Evolutionary conservation across 2,329 filamentous ascomycete genomes (phyloP).

Genomic region (Pseudogymnoascus sp.): DNA sequence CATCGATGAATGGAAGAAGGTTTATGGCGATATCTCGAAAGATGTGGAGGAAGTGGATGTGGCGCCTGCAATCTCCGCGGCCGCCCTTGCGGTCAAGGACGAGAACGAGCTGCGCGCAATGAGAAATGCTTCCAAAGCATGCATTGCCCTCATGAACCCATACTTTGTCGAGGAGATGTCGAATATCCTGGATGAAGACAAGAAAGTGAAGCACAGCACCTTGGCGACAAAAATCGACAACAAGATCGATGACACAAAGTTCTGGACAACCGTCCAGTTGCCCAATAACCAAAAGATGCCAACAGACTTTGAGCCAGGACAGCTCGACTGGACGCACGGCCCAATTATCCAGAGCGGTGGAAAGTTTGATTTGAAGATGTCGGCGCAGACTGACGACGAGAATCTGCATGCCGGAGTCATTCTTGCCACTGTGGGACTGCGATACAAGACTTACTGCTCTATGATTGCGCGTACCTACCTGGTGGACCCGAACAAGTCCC

Average conservation of each 20-base stretch:
- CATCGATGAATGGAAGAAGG: conserved; percentile 90
- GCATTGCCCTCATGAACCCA: conserved; percentile 86
- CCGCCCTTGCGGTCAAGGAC: conserved; percentile 87
- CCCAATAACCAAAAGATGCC: conserved; percentile 69
- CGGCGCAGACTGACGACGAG: conserved; percentile 69
- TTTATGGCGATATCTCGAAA: conserved; percentile 68
- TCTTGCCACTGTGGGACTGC: conserved; percentile 79
- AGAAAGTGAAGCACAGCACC: conserved; percentile 85
- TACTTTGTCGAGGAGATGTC: conserved; percentile 99
- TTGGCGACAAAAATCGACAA: conserved; percentile 81
- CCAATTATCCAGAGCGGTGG: conserved; percentile 92
- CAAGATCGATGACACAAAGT: conserved; percentile 89
- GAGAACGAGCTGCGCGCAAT: conserved; percentile 91
- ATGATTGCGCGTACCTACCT: conserved; percentile 89
- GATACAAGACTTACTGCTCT: conserved; percentile 94
- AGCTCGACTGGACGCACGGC: conserved; percentile 90
- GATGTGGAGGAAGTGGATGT: conserved; percentile 87
- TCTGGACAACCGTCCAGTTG: conserved; percentile 73
- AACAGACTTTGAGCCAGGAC: conserved; percentile 73
- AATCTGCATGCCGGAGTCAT: conserved; percentile 87
- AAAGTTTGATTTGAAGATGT: conserved; percentile 83
- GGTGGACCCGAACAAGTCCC: conserved; percentile 92
- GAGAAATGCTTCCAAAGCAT: conserved; percentile 88
- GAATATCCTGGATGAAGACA: conserved; percentile 87
- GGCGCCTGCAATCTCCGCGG: conserved; percentile 67